These are phyloP conservation scores for Larix kaempferi DNA, from an alignment of 75 land plant genomes.

Conservation along the genomic window DNA sequence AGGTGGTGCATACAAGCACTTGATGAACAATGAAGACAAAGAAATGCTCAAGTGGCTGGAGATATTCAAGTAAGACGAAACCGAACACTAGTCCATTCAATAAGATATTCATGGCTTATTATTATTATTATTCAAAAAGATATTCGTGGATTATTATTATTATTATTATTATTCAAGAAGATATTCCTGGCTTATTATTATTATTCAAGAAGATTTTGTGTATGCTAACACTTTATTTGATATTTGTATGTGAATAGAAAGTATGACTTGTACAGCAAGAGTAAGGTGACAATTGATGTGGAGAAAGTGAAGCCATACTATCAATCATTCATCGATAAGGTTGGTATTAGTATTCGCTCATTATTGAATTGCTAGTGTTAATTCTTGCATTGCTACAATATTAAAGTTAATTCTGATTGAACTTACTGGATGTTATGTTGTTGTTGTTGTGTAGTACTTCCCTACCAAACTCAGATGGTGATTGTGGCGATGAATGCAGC, in stretches of 20 bases:
- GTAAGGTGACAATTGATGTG: too few relatives aligned
- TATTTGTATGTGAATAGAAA: too few relatives aligned
- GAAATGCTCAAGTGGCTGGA: constrained; percentile 73
- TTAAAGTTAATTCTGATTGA: too few relatives aligned
- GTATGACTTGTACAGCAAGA: too few relatives aligned
- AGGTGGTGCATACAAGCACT: constrained; percentile 53
- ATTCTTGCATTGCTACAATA: too few relatives aligned
- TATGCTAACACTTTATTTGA: constrained; percentile 7
- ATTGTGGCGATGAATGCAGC: not conserved
- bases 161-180: not conserved
- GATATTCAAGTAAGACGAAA: constrained; percentile 49
- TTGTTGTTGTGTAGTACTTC: constrained; percentile 41
- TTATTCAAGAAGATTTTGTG: too few relatives aligned
- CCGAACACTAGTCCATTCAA: not conserved
- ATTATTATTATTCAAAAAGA: too few relatives aligned
- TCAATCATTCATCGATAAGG: too few relatives aligned
- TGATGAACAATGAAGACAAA: constrained; percentile 71
- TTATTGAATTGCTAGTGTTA: too few relatives aligned
- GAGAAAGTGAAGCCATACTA: constrained; percentile 46
- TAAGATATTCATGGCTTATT: not conserved
- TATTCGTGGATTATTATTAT: too few relatives aligned
- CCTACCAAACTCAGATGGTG: constrained; percentile 56
- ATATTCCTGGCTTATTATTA: too few relatives aligned
- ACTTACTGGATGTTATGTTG: too few relatives aligned
- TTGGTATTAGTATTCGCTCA: not conserved